Evolutionary conservation across 495 filamentous ascomycete genomes (phyloP), one percentile per base, ranked within the genome.

Genomic region (Penicillium paradoxum): DNA sequence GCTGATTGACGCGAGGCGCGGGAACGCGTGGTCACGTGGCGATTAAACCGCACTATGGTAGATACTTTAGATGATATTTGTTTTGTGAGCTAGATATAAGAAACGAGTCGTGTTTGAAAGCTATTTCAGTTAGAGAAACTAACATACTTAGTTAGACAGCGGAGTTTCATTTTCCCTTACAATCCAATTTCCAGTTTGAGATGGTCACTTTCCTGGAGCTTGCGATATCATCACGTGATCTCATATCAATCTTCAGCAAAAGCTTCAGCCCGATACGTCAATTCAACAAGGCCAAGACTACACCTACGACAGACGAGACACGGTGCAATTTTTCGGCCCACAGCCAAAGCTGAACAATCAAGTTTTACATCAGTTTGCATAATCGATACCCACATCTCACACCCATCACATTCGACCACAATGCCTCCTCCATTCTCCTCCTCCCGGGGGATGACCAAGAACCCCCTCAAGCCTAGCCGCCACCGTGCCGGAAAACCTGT

Each of bases 401-500:
- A 9, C 18, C 2, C 17, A 36, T 45, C 34, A 21, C 24, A 54
- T 47, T 46, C 73, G 76, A 59, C 48, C 25, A 56, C 11, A 46
- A 96, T 96, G 90, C 86, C 90, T 58, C 74, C 73, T 47, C 73
- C 70, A 8, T 64, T 75, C 32, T 71, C 72, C 24, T 71, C 72
- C 48, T 53, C 61, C n/a, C 92, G 90, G 73, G 85, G 88, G 54
- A 97, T 98, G 92, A 97, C 92, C 59, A 90, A 90, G 38, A 96
- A 98, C 66, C 90, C 89, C 4, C 69, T 86, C 54, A 84, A 84
- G 59, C 88, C 91, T 1, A 51, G 57, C 43, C 86, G 95, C 21
- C 88, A 96, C 66, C 83, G 91, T 37, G 85, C 91, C 29, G 92
- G 92, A 56, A 97, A 97, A 72, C 71, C 87, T 21, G 68, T 85